Percentiles rank a stretch among this genome's conserved stretches.
These are phyloP conservation scores for Fusarium sp. DNA, from an alignment of 2,329 filamentous ascomycete genomes.

Conservation along the genomic window DNA sequence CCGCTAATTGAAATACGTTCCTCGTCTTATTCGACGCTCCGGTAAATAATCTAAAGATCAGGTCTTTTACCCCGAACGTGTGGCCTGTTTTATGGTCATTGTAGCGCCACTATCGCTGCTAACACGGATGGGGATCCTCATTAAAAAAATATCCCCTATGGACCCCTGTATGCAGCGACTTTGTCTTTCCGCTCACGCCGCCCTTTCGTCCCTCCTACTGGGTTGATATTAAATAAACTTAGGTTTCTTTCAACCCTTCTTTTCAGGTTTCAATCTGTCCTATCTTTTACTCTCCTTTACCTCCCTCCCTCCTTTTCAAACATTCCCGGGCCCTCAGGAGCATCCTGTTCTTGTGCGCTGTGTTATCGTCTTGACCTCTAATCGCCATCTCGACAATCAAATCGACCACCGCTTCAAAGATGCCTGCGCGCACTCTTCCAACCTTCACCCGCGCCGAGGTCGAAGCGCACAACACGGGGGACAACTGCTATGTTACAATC, in stretches of 20 bases:
- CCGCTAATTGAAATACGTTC: constrained; percentile 33
- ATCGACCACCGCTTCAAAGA: constrained; percentile 52
- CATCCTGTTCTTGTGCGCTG: constrained; percentile 20
- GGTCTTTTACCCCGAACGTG: constrained; percentile 21
- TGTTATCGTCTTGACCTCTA: constrained; percentile 12
- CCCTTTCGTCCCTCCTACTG: constrained; percentile 26
- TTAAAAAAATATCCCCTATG: constrained; percentile 45
- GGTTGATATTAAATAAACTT: constrained; percentile 27
- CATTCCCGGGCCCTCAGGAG: constrained; percentile 4
- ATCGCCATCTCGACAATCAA: constrained; percentile 15
- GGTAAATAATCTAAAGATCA: constrained; percentile 27
- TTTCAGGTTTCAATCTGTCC: constrained; percentile 16
- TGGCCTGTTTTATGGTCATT: constrained; percentile 46
- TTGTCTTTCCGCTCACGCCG: constrained; percentile 28
- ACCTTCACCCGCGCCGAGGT: constrained; percentile 85
- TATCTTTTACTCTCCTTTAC: constrained; percentile 18
- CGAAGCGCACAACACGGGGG: constrained; percentile 78
- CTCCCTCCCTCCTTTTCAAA: background rate
- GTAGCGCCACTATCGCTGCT: constrained; percentile 43
- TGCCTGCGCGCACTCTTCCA: constrained; percentile 85
- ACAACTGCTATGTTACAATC: constrained; percentile 93
- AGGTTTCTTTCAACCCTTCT: constrained; percentile 11
- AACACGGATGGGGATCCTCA: constrained; percentile 47
- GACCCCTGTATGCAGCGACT: constrained; percentile 43
- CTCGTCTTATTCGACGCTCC: constrained; percentile 17